These are phyloP conservation scores for Candida sanyiensis DNA, from an alignment of 805 yeast genomes.

Conservation along the genomic window DNA sequence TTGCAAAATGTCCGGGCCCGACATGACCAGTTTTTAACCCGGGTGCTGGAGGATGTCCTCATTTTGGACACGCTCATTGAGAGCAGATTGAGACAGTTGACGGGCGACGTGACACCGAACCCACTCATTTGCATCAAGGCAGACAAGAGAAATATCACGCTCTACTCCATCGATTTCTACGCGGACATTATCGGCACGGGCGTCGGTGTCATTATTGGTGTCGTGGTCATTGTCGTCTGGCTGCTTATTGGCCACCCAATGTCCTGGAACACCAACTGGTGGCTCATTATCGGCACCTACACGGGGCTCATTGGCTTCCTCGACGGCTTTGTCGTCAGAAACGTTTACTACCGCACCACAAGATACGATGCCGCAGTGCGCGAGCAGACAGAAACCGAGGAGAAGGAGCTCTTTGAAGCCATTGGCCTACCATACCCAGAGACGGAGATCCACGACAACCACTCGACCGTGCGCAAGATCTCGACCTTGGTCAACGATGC, in stretches of 20 bases:
- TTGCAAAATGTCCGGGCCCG: constrained; percentile 11
- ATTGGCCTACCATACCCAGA: constrained; percentile 6
- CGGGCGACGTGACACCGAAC: constrained; percentile 3
- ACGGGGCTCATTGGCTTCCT: constrained; percentile 10
- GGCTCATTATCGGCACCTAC: constrained; percentile 11
- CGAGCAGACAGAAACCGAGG: constrained; percentile 4
- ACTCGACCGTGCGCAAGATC: constrained; percentile 1
- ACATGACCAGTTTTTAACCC: constrained; percentile 7
- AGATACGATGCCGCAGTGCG: constrained; percentile 4
- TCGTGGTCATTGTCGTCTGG: constrained; percentile 6
- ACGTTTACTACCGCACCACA: constrained; percentile 9
- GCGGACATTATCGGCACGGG: constrained; percentile 11
- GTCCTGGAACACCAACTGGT: constrained; percentile 11
- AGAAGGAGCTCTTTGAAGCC: constrained; percentile 2
- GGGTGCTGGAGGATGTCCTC: constrained; percentile 4
- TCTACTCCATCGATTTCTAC: constrained; percentile 7
- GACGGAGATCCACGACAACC: background rate
- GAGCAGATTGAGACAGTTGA: constrained; percentile 4
- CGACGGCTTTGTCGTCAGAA: constrained; percentile 12
- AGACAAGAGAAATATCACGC: constrained; percentile 1
- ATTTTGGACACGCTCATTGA: constrained; percentile 5
- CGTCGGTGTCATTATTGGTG: constrained; percentile 6
- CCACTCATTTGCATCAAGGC: constrained; percentile 2
- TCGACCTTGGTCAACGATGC: constrained; percentile 8
- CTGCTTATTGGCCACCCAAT: constrained; percentile 7